These are phyloP conservation scores for Berberis vulgaris DNA, from an alignment of 164 flowering plant species.

Conservation along the genomic window DNA sequence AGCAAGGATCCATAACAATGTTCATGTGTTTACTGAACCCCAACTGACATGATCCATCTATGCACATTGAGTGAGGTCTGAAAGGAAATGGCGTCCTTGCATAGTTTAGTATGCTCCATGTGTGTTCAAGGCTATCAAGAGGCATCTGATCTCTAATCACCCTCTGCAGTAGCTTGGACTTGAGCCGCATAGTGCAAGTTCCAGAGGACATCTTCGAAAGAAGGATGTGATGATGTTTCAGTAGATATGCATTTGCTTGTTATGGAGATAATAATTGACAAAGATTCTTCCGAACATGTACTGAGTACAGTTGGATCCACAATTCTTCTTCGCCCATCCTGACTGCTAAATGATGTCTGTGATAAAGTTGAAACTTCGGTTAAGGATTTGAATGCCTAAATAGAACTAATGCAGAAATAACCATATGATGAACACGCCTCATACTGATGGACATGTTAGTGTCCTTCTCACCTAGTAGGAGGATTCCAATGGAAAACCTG, in stretches of 20 bases:
- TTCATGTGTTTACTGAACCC: no score
- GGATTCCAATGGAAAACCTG: no score
- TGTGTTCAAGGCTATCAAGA: constrained; percentile 18
- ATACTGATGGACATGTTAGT: no score
- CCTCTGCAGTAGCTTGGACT: constrained; percentile 76
- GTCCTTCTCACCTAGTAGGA: no score
- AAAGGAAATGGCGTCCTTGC: no score
- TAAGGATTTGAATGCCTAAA: no score
- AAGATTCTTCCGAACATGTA: constrained; percentile 69
- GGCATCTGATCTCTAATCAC: constrained; percentile 64
- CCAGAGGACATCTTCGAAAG: constrained; percentile 94
- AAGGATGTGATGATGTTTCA: constrained; percentile 61
- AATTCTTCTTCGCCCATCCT: constrained; percentile 58
- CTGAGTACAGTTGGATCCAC: constrained; percentile 80
- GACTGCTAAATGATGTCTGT: constrained; percentile 88
- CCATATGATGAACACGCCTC: no score
- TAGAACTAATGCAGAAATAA: no score
- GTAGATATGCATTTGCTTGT: constrained; percentile 75
- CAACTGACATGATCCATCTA: no score
- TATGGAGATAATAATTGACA: constrained; percentile 65
- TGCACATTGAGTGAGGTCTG: no score
- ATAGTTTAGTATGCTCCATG: not conserved
- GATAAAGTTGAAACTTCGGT: no score
- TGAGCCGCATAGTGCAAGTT: constrained; percentile 94
- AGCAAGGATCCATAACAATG: no score